A percentile compares a stretch with the other conserved stretches of the same genome.
Evolutionary conservation across 192 early-diverging fungal species (phyloP).

Genomic region (Pilaira anomala): DNA sequence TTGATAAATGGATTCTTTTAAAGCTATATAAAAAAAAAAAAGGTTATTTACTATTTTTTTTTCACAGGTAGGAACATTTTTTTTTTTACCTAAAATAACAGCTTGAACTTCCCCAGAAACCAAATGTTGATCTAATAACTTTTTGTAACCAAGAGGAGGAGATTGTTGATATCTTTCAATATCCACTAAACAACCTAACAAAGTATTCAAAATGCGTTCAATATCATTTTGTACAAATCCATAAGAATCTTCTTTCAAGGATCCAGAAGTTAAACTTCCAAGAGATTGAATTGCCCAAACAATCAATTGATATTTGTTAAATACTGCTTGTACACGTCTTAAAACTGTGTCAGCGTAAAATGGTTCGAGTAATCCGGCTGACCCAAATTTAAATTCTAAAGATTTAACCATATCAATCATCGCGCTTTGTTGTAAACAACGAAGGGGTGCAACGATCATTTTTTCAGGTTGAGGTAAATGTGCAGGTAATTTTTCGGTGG

Average conservation of each 20-base stretch:
- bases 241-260: conserved; percentile 27
- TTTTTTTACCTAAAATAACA: conserved; percentile 17
- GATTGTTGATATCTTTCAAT: conserved; percentile 15
- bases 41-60: background rate
- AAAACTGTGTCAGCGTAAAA: background rate
- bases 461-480: background rate
- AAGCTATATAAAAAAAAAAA: conserved; percentile 6
- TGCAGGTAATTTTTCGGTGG: background rate
- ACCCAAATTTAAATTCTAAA: background rate
- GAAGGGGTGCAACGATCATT: background rate
- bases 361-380: background rate
- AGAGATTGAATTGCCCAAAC: conserved; percentile 33
- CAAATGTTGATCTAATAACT: conserved; percentile 1
- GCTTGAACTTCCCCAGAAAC: conserved; percentile 5
- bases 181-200: conserved; percentile 23
- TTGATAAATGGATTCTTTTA: conserved; percentile 15
- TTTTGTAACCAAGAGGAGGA: conserved; percentile 15
- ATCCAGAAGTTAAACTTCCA: conserved; percentile 26
- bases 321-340: conserved; percentile 17
- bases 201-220: conserved; percentile 22
- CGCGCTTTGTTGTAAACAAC: background rate
- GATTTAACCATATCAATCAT: background rate
- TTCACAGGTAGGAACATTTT: background rate
- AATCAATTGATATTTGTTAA: conserved; percentile 16
- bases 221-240: conserved; percentile 37